Conservation (phyloP, 306 rosid species). For the Albizia julibrissin region DNA sequence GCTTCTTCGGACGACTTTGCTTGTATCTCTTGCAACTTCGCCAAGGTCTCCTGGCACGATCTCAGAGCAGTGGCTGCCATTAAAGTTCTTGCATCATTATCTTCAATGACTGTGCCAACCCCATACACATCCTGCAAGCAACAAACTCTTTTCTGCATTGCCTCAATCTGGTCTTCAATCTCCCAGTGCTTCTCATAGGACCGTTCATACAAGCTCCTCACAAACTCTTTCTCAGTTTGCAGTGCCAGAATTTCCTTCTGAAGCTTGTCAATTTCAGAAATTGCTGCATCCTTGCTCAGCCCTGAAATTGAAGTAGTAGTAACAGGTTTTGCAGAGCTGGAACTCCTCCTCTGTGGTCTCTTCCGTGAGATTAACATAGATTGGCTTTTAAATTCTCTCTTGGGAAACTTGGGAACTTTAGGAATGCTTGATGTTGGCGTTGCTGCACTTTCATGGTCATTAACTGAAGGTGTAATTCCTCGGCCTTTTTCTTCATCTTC, state of each 20-base stretch:
- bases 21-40: slow-evolving; percentile 56
- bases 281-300: slow-evolving; percentile 61
- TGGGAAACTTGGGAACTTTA: slow-evolving; percentile 56
- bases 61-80: slow-evolving; percentile 84
- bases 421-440: slow-evolving; percentile 48
- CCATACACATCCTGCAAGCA: slow-evolving; percentile 74
- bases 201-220: slow-evolving; percentile 67
- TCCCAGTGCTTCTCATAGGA: slow-evolving; percentile 75
- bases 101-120: slow-evolving; percentile 54
- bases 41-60: slow-evolving; percentile 71
- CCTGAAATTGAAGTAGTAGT: slow-evolving; percentile 49
- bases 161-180: slow-evolving; percentile 60
- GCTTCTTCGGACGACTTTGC: slow-evolving; percentile 61
- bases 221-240: slow-evolving; percentile 94
- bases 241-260: slow-evolving; percentile 75
- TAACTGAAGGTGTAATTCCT: slow-evolving; percentile 33
- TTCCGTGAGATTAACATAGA: slow-evolving; percentile 61
- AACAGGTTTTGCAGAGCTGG: slow-evolving; percentile 40
- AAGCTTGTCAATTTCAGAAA: slow-evolving; percentile 62
- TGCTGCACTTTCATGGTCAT: slow-evolving; percentile 27
- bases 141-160: slow-evolving; percentile 65
- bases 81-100: slow-evolving; percentile 73
- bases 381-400: slow-evolving; percentile 47
- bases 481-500: slow-evolving; percentile 47
- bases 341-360: slow-evolving; percentile 32